phyloP scores from a whole-genome alignment of 1,139 yeast genomes.

The Eremothecium gossypii region DNA sequence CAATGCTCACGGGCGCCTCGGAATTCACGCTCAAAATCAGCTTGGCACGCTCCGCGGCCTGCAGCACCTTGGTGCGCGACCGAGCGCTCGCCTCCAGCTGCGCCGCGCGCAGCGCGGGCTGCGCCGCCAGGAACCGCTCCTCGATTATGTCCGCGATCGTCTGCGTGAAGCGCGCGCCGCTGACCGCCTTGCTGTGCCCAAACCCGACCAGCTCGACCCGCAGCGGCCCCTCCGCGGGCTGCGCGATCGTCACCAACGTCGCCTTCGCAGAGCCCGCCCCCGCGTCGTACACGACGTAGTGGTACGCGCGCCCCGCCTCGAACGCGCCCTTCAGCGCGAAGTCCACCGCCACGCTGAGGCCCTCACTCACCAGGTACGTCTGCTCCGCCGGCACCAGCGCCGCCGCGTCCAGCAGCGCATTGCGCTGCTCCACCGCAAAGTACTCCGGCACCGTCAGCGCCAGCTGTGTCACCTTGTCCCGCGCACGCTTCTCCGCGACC shows the following conservation, averaged over 20 bases:
- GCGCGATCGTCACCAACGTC: conserved; percentile 59
- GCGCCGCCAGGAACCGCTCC: conserved; percentile 42
- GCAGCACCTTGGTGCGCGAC: conserved; percentile 59
- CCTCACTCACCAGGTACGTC: conserved; percentile 80
- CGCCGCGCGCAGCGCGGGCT: conserved; percentile 31
- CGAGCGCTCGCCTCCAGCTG: conserved; percentile 43
- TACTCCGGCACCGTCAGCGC: conserved; percentile 66
- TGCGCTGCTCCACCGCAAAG: conserved; percentile 56
- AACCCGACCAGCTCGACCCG: conserved; percentile 60
- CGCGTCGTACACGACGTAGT: conserved; percentile 74
- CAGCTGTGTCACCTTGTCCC: conserved; percentile 45
- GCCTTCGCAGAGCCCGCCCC: conserved; percentile 93
- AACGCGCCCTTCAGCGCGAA: conserved; percentile 38
- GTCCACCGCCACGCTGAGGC: conserved; percentile 80
- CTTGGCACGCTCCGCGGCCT: conserved; percentile 83
- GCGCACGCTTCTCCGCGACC: conserved; percentile 39
- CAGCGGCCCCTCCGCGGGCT: conserved; percentile 34
- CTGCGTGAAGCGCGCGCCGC: conserved; percentile 68
- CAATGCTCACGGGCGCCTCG: conserved; percentile 67
- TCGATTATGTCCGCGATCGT: conserved; percentile 52
- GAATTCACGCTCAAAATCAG: conserved; percentile 75
- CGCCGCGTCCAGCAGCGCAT: conserved; percentile 65
- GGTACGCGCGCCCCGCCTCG: conserved; percentile 40
- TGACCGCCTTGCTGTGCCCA: conserved; percentile 55
- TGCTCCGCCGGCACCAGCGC: conserved; percentile 27